Conservation (phyloP, 352 stramenopile genomes). For the Pythium guiyangense region DNA sequence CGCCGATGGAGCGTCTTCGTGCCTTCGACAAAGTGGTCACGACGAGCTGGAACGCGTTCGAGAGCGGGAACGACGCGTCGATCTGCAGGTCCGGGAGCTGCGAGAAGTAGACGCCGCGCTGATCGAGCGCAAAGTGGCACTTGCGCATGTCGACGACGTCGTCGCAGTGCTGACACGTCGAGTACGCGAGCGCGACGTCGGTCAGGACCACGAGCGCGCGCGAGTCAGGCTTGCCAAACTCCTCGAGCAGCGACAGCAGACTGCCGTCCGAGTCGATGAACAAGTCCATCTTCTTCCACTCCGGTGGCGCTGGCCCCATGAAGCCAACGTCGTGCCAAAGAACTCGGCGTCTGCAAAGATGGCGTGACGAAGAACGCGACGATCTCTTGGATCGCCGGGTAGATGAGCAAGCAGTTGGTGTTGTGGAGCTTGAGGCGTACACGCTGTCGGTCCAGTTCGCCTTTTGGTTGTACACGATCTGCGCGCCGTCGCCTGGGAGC, state of each 20-base stretch:
- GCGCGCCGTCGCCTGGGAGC: constrained; percentile 57
- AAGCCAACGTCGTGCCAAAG: constrained; percentile 58
- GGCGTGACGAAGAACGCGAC: constrained; percentile 63
- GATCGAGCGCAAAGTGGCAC: constrained; percentile 76
- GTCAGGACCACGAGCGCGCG: constrained; percentile 75
- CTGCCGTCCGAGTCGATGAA: constrained; percentile 57
- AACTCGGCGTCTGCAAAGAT: constrained; percentile 42
- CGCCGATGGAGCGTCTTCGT: constrained; percentile 38
- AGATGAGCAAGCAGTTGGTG: constrained; percentile 76
- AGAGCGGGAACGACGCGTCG: constrained; percentile 77
- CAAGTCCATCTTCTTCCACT: constrained; percentile 84
- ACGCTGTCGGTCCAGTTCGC: constrained; percentile 68
- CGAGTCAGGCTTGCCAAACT: constrained; percentile 63
- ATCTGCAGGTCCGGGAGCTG: constrained; percentile 84
- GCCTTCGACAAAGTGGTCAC: constrained; percentile 78
- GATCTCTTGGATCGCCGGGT: constrained; percentile 56
- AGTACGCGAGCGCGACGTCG: constrained; percentile 58
- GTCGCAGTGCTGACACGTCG: constrained; percentile 53
- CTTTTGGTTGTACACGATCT: constrained; percentile 79
- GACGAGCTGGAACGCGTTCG: constrained; percentile 78
- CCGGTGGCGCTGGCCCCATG: constrained; percentile 50
- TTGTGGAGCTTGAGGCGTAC: constrained; percentile 71
- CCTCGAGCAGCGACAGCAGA: constrained; percentile 76
- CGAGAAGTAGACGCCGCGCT: constrained; percentile 82
- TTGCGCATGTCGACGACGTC: constrained; percentile 64